Conservation (phyloP, 331 rosid genomes). For the Phaseolus coccineus region DNA sequence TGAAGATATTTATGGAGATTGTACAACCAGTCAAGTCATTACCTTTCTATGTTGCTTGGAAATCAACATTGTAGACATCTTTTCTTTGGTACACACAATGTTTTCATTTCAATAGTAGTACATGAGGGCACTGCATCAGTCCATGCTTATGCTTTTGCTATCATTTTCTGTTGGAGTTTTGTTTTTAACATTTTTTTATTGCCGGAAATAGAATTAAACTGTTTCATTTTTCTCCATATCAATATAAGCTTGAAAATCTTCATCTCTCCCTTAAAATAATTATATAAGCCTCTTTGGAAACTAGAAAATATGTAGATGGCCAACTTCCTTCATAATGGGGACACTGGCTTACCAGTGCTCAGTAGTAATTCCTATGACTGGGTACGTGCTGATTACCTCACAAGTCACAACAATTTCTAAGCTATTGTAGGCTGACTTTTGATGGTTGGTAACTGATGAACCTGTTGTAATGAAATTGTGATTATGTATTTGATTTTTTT, state of each 20-base stretch:
- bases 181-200: background rate
- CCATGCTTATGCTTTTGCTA: background rate
- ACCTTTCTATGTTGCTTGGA: background rate
- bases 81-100: background rate
- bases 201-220: constrained; percentile 13
- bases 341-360: background rate
- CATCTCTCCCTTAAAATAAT: constrained; percentile 3
- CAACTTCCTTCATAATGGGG: constrained; percentile 20
- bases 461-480: constrained; percentile 14
- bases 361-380: background rate
- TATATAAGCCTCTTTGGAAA: background rate
- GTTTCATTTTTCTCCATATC: background rate
- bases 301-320: background rate
- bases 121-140: background rate
- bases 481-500: constrained; percentile 6
- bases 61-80: background rate
- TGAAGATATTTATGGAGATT: background rate
- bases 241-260: background rate
- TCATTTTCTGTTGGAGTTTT: background rate
- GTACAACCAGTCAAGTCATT: background rate
- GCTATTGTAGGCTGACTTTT: background rate
- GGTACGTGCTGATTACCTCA: background rate
- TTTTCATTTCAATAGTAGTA: background rate
- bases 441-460: constrained; percentile 16
- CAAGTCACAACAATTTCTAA: background rate